These are phyloP conservation scores for Cryphonectria naterciae DNA, from an alignment of 2,329 filamentous ascomycete genomes.

Conservation along the genomic window DNA sequence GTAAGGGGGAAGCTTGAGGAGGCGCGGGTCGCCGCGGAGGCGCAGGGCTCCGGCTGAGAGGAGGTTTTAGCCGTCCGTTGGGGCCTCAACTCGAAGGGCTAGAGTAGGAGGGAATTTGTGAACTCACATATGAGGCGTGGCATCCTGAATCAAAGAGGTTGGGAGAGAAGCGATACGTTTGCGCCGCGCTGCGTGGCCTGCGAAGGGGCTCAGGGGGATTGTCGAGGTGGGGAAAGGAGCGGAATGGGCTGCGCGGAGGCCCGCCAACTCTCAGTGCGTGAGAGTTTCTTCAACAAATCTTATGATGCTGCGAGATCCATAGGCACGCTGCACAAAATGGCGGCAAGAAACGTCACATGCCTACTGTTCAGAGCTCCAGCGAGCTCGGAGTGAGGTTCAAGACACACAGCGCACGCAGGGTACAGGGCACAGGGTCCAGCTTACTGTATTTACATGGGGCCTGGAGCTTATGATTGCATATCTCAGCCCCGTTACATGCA, in stretches of 20 bases:
- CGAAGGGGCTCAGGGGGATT: not conserved
- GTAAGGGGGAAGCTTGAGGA: slow-evolving; percentile 85
- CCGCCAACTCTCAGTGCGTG: slow-evolving; percentile 14
- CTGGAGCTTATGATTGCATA: slow-evolving; percentile 26
- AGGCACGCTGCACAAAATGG: not conserved
- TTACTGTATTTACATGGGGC: not conserved
- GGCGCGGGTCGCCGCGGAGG: slow-evolving; percentile 77
- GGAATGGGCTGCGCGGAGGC: slow-evolving; percentile 21
- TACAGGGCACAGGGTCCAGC: slow-evolving; percentile 1
- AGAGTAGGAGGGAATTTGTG: not conserved
- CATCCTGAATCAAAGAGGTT: slow-evolving; percentile 43
- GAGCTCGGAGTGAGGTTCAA: not conserved
- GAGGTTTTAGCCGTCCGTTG: slow-evolving; percentile 1
- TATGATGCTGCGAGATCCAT: slow-evolving; percentile 15
- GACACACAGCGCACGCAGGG: not conserved
- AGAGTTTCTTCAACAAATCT: slow-evolving; percentile 1
- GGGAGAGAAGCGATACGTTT: not conserved
- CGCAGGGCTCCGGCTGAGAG: slow-evolving; percentile 62
- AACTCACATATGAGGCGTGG: slow-evolving; percentile 58
- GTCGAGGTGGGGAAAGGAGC: slow-evolving; percentile 1
- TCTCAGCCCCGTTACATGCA: slow-evolving; percentile 24
- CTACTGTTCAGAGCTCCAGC: not conserved
- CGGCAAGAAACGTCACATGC: not conserved
- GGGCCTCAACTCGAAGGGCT: not conserved
- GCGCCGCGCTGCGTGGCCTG: not conserved